Percentiles rank a stretch among this genome's conserved stretches.
These are phyloP conservation scores for Pseudopithomyces chartarum DNA, from an alignment of 2,329 filamentous ascomycete genomes.

Conservation along the genomic window DNA sequence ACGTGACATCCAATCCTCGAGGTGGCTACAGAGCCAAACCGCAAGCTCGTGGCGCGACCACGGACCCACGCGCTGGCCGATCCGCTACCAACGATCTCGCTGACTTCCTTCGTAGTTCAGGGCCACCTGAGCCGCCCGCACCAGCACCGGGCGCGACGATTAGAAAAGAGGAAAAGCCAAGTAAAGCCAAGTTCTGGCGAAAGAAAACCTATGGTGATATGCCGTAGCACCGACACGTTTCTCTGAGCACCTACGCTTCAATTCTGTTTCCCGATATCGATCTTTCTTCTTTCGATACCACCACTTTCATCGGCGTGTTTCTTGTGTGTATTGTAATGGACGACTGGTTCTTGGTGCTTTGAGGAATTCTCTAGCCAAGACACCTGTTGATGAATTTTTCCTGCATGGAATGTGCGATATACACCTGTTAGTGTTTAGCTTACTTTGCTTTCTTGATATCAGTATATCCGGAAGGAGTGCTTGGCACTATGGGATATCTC, in stretches of 20 bases:
- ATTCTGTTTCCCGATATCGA: neutral
- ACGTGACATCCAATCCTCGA: constrained; percentile 25
- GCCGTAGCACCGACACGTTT: constrained; percentile 8
- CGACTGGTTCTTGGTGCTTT: neutral
- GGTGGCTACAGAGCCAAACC: constrained; percentile 32
- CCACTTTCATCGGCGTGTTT: neutral
- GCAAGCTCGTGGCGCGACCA: constrained; percentile 31
- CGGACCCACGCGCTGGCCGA: constrained; percentile 22
- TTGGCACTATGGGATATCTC: neutral
- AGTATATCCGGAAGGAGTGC: neutral
- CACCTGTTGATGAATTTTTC: neutral
- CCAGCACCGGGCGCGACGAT: constrained; percentile 16
- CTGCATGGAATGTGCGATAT: neutral
- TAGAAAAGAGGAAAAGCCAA: constrained; percentile 40
- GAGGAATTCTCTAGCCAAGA: neutral
- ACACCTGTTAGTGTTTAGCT: neutral
- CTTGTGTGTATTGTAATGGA: neutral
- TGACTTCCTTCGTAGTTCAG: constrained; percentile 50
- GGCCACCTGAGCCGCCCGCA: constrained; percentile 38
- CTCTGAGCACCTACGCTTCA: too few species aligned
- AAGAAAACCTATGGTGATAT: constrained; percentile 29
- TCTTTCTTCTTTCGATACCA: neutral
- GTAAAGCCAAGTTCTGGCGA: constrained; percentile 38
- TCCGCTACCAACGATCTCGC: constrained; percentile 49
- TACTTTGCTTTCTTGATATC: neutral